Conservation (phyloP, 495 filamentous ascomycete species). For the Annulohypoxylon stygium region DNA sequence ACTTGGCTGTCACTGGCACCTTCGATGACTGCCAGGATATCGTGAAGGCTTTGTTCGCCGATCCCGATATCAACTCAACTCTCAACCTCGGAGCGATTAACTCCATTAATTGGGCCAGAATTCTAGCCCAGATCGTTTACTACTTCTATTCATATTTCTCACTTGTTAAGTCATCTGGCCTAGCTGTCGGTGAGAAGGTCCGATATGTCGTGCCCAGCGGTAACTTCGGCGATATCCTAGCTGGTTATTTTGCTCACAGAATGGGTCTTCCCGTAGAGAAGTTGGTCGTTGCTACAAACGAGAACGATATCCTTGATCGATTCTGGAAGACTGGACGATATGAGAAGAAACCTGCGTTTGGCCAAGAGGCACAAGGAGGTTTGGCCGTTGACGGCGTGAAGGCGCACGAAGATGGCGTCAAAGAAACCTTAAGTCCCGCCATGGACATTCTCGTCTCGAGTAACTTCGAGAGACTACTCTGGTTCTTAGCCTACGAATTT, state of each 20-base stretch:
- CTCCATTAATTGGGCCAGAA: conserved; percentile 90
- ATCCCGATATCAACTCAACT: conserved; percentile 77
- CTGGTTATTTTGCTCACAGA: conserved; percentile 88
- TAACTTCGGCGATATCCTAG: conserved; percentile 97
- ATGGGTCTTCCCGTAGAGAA: conserved; percentile 92
- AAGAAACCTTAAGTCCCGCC: conserved; percentile 88
- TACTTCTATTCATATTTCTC: conserved; percentile 93
- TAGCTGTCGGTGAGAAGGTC: conserved; percentile 69
- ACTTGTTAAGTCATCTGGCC: conserved; percentile 67
- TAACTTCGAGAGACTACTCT: conserved; percentile 97
- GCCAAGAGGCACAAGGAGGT: conserved; percentile 67
- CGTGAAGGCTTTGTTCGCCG: conserved; percentile 91
- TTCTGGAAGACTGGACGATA: conserved; percentile 88
- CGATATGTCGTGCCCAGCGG: conserved; percentile 89
- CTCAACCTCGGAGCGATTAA: conserved; percentile 89
- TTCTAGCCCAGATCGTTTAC: conserved; percentile 93
- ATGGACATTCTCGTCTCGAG: conserved; percentile 97
- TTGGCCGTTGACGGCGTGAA: conserved; percentile 71
- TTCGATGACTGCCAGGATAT: conserved; percentile 98
- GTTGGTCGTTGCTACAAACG: conserved; percentile 89
- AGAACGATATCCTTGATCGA: conserved; percentile 88
- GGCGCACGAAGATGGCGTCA: conserved; percentile 77
- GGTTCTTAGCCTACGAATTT: conserved; percentile 84
- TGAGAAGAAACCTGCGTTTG: conserved; percentile 77
- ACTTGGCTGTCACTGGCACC: conserved; percentile 84